A percentile compares a stretch with the other conserved stretches of the same genome.
Evolutionary conservation across 78 protist species (phyloP).

Genomic region (Mantamonas sphyraenae): DNA sequence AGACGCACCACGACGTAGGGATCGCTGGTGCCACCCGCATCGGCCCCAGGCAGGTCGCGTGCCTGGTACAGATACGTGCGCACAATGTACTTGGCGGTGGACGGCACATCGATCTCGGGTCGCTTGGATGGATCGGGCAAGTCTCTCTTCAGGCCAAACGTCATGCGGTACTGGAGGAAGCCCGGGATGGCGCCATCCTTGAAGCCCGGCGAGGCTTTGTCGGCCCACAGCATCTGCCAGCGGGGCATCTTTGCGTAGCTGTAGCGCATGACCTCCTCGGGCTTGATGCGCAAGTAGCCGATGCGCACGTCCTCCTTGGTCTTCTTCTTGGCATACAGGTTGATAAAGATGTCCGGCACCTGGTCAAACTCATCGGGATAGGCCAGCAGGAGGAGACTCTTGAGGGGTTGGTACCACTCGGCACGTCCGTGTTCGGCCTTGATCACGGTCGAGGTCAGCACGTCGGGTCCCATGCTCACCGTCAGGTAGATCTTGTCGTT

Average conservation of each 20-base stretch:
- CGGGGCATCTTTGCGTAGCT: not conserved
- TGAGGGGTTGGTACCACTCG: too few relatives aligned
- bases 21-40: not conserved
- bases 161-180: not conserved
- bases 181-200: too few relatives aligned
- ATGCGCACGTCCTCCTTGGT: not conserved
- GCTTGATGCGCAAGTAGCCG: not conserved
- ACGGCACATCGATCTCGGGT: not conserved
- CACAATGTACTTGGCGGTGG: not conserved
- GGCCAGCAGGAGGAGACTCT: not conserved
- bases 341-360: not conserved
- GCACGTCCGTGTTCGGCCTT: too few relatives aligned
- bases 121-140: not conserved
- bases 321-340: not conserved
- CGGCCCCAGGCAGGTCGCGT: slow-evolving; percentile 6
- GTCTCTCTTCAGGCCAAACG: not conserved
- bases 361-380: not conserved
- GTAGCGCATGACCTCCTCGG: not conserved
- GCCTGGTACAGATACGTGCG: not conserved
- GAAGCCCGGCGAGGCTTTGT: not conserved
- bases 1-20: not conserved
- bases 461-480: too few relatives aligned
- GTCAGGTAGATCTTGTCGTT: too few relatives aligned
- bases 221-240: not conserved
- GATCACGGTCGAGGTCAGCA: not conserved